A percentile compares a stretch with the other conserved stretches of the same genome.
These are phyloP conservation scores for Candida sp. DNA, from an alignment of 1,139 yeast species.

Conservation along the genomic window DNA sequence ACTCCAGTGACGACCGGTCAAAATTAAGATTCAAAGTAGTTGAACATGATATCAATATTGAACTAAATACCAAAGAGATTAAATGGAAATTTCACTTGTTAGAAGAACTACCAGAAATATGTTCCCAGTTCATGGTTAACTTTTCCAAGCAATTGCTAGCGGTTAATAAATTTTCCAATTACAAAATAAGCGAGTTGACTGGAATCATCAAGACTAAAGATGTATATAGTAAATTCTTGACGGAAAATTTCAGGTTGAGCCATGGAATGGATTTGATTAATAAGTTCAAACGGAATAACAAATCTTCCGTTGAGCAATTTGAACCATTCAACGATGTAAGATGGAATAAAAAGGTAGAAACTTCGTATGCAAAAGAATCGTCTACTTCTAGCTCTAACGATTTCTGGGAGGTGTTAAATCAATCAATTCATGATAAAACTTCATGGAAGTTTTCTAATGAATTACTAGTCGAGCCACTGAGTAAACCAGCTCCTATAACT, in stretches of 20 bases:
- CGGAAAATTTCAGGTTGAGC: conserved; percentile 34
- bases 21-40: background rate
- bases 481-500: background rate
- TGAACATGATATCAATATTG: conserved; percentile 1
- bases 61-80: conserved; percentile 5
- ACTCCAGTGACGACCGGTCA: background rate
- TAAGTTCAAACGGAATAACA: conserved; percentile 21
- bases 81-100: conserved; percentile 22
- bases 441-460: conserved; percentile 9
- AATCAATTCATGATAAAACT: background rate
- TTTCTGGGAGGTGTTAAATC: background rate
- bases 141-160: conserved; percentile 22
- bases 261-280: conserved; percentile 33
- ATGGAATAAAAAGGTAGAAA: conserved; percentile 13
- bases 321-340: conserved; percentile 12
- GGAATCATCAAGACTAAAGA: conserved; percentile 27
- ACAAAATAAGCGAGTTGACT: conserved; percentile 19
- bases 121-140: conserved; percentile 15
- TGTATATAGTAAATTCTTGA: conserved; percentile 28
- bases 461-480: background rate
- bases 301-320: conserved; percentile 9
- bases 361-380: conserved; percentile 2
- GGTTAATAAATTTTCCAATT: conserved; percentile 17
- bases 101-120: conserved; percentile 6
- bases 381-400: background rate